Evolutionary conservation across 148 eudicot genomes (phyloP).

Genomic region (Dianthus caryophyllus): DNA sequence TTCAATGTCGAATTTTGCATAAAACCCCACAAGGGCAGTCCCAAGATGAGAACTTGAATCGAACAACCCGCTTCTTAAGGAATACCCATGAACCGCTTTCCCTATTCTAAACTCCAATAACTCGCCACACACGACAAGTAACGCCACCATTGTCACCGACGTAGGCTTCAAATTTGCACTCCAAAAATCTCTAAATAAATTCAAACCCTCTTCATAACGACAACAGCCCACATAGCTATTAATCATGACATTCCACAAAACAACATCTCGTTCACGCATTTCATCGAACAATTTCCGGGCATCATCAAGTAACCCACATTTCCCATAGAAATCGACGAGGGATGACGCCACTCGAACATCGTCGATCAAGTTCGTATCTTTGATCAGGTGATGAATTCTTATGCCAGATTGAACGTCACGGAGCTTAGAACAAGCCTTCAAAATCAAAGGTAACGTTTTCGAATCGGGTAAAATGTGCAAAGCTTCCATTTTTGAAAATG

Average conservation of each 20-base stretch:
- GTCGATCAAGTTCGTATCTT: slow-evolving; percentile 16
- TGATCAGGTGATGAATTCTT: slow-evolving; percentile 27
- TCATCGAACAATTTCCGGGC: slow-evolving; percentile 41
- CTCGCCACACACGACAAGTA: slow-evolving; percentile 45
- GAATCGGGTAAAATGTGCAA: slow-evolving; percentile 30
- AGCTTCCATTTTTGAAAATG: slow-evolving; percentile 38
- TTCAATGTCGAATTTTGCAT: slow-evolving; percentile 31
- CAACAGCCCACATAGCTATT: slow-evolving; percentile 41
- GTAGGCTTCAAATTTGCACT: slow-evolving; percentile 35
- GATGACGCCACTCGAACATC: slow-evolving; percentile 42
- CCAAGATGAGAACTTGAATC: slow-evolving; percentile 37
- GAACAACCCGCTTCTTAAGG: slow-evolving; percentile 44
- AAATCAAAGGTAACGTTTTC: slow-evolving; percentile 29
- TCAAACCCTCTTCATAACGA: slow-evolving; percentile 32
- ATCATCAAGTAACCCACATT: slow-evolving; percentile 39
- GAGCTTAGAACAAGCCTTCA: slow-evolving; percentile 46
- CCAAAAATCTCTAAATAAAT: slow-evolving; percentile 35
- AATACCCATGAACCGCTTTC: slow-evolving; percentile 50
- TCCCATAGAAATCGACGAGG: slow-evolving; percentile 44
- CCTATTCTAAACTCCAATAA: slow-evolving; percentile 34
- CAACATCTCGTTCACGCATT: slow-evolving; percentile 46
- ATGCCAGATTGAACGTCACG: slow-evolving; percentile 41
- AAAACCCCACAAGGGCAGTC: slow-evolving; percentile 45
- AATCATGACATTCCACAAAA: slow-evolving; percentile 60
- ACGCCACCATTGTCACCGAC: slow-evolving; percentile 38